A percentile compares a stretch with the other conserved stretches of the same genome.
Evolutionary conservation across 192 early-diverging fungal genomes (phyloP).

Genomic region (Entrophospora sp.): DNA sequence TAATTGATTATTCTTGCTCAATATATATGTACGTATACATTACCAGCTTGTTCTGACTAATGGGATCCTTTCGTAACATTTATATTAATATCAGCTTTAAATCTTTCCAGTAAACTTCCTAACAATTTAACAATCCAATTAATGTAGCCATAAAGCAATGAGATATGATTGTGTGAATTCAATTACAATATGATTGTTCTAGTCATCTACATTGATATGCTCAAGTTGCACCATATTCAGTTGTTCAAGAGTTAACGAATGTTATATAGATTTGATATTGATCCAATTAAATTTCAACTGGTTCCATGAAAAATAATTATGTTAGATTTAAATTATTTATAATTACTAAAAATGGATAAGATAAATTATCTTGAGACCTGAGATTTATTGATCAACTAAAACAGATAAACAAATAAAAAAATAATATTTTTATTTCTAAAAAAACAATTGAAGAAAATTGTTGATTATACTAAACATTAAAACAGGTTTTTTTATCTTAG

Average conservation of each 20-base stretch:
- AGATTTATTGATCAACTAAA: no score
- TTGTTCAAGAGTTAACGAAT: conserved; percentile 95
- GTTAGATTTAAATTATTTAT: no score
- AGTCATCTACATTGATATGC: conserved; percentile 74
- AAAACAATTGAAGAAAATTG: no score
- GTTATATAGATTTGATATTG: conserved; percentile 97
- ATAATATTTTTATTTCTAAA: no score
- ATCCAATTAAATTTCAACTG: conserved; percentile 89
- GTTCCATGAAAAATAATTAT: no score
- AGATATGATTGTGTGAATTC: conserved; percentile 93
- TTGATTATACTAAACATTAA: no score
- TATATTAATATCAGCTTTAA: conserved; percentile 94
- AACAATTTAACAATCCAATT: conserved; percentile 92
- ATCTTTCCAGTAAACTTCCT: conserved; percentile 76
- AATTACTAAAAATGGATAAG: no score
- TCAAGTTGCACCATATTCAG: conserved; percentile 85
- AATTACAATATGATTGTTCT: conserved; percentile 57
- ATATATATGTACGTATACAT: no score
- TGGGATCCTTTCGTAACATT: conserved; percentile 87
- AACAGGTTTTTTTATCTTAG: no score
- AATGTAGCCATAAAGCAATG: conserved; percentile 99
- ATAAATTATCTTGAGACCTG: no score
- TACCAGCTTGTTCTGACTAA: conserved; percentile 77
- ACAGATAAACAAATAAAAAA: no score
- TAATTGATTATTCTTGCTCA: not conserved